Evolutionary conservation across 148 eudicot species (phyloP).

Genomic region (Salicornia ramosissima): DNA sequence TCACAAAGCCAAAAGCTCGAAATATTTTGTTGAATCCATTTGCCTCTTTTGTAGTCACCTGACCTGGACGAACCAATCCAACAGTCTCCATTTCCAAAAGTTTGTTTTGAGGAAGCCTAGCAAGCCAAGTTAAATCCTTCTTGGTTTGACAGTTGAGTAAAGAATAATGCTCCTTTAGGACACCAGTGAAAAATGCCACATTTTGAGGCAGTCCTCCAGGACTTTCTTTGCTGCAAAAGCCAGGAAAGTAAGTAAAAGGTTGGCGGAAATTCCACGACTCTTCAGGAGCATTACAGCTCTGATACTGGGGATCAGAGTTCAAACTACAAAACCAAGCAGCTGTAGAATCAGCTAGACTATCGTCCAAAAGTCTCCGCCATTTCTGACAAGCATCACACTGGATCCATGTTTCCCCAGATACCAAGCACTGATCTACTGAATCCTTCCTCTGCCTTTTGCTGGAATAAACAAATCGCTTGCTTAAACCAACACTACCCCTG

Average conservation of each 20-base stretch:
- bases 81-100: conserved; percentile 67
- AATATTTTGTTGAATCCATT: conserved; percentile 63
- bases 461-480: conserved; percentile 17
- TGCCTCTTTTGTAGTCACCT: conserved; percentile 37
- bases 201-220: conserved; percentile 72
- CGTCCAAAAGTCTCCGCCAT: conserved; percentile 72
- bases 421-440: conserved; percentile 26
- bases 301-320: conserved; percentile 60
- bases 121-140: conserved; percentile 84
- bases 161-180: conserved; percentile 65
- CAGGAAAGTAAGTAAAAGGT: conserved; percentile 59
- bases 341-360: conserved; percentile 33
- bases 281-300: conserved; percentile 66
- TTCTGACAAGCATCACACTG: conserved; percentile 91
- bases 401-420: conserved; percentile 62
- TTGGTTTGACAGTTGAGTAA: conserved; percentile 54
- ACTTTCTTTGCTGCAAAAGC: conserved; percentile 65
- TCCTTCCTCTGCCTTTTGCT: conserved; percentile 39
- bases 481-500: conserved; percentile 14
- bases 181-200: conserved; percentile 65
- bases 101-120: conserved; percentile 58
- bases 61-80: conserved; percentile 70
- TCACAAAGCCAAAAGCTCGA: conserved; percentile 77
- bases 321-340: conserved; percentile 93
- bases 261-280: conserved; percentile 59